A percentile compares a stretch with the other conserved stretches of the same genome.
Conservation (phyloP, 2,329 filamentous ascomycete species). For the Aspergillus intermedius region DNA sequence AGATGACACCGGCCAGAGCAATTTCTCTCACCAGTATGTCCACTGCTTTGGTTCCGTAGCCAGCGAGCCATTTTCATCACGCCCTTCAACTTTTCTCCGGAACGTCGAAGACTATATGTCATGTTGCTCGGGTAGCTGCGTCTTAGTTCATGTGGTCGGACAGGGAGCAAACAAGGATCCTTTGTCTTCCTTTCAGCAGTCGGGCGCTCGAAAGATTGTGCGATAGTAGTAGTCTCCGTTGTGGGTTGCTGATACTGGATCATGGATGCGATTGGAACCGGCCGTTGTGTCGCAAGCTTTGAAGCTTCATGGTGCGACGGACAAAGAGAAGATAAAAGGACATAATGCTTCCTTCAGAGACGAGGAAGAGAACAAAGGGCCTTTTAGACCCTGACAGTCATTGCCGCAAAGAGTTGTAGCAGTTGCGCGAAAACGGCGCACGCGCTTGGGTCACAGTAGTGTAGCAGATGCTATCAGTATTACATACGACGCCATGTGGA, state of each 20-base stretch:
- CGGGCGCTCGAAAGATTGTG: not conserved
- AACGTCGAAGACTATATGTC: conserved; percentile 23
- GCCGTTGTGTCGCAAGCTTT: conserved; percentile 8
- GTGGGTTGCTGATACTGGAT: conserved; percentile 8
- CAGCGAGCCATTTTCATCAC: conserved; percentile 24
- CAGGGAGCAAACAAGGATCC: not conserved
- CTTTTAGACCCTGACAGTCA: conserved; percentile 25
- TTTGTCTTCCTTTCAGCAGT: conserved; percentile 2
- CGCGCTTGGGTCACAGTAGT: conserved; percentile 24
- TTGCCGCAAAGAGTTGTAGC: conserved; percentile 7
- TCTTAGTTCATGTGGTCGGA: not conserved
- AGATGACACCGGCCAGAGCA: conserved; percentile 22
- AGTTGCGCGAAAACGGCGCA: conserved; percentile 24
- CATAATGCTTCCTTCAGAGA: conserved; percentile 16
- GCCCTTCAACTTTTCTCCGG: conserved; percentile 24
- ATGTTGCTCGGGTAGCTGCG: conserved; percentile 15
- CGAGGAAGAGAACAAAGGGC: conserved; percentile 10
- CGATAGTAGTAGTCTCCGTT: not conserved
- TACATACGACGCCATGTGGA: conserved; percentile 15
- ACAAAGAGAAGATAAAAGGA: conserved; percentile 6
- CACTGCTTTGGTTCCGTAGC: conserved; percentile 12
- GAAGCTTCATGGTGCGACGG: conserved; percentile 21
- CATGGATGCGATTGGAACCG: conserved; percentile 11
- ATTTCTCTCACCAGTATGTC: conserved; percentile 10
- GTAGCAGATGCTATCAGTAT: conserved; percentile 25